phyloP scores from a whole-genome alignment of 768 basidiomycete genomes.

The Suillus bovinus region DNA sequence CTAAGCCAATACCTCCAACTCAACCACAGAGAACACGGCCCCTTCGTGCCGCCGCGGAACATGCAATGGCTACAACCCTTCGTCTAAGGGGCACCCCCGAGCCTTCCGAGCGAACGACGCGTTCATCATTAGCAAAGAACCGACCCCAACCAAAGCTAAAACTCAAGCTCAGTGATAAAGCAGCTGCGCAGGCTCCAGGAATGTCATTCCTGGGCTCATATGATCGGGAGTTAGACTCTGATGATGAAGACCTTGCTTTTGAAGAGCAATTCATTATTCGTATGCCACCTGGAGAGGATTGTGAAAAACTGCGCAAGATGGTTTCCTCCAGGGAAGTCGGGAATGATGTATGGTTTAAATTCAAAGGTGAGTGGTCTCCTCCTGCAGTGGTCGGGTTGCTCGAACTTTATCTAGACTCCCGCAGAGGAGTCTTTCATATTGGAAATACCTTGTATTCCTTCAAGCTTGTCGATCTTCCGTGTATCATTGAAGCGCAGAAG shows the following conservation, averaged over 20 bases:
- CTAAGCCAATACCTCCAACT: conserved; percentile 15
- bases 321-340: conserved; percentile 74
- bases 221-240: conserved; percentile 92
- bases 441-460: conserved; percentile 80
- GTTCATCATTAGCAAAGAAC: conserved; percentile 53
- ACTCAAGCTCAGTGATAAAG: conserved; percentile 84
- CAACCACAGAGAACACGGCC: conserved; percentile 32
- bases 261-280: conserved; percentile 97
- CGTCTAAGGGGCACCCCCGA: conserved; percentile 32
- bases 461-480: conserved; percentile 95
- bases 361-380: conserved; percentile 65
- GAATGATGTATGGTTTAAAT: conserved; percentile 96
- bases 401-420: conserved; percentile 61
- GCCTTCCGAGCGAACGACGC: conserved; percentile 51
- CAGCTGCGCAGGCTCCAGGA: conserved; percentile 77
- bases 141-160: conserved; percentile 75
- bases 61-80: conserved; percentile 36
- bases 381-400: neutral
- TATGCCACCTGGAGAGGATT: conserved; percentile 83
- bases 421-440: conserved; percentile 87
- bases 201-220: conserved; percentile 90
- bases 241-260: conserved; percentile 91
- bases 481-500: conserved; percentile 93
- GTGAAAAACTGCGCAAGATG: conserved; percentile 79
- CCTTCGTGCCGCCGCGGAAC: conserved; percentile 33